Conservation (phyloP, 2,329 filamentous ascomycete genomes). For the Diatrype stigma region DNA sequence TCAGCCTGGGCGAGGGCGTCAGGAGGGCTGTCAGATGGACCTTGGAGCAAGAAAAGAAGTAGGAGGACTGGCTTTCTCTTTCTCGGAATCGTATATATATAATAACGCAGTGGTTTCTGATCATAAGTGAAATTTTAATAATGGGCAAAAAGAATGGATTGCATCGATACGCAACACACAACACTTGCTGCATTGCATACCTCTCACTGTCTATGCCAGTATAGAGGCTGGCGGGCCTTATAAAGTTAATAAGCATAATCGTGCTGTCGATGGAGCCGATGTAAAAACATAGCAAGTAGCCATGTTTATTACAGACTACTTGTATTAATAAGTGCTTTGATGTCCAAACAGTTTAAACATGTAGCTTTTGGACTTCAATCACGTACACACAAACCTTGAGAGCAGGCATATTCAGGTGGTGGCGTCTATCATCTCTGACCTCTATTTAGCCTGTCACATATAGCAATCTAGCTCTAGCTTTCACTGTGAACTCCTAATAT, state of each 20-base stretch:
- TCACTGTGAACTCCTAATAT: too few relatives aligned
- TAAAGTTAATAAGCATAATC: background rate
- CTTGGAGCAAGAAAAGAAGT: constrained; percentile 44
- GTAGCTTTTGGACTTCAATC: too few relatives aligned
- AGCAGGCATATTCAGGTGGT: too few relatives aligned
- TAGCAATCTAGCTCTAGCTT: too few relatives aligned
- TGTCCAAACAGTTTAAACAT: too few relatives aligned
- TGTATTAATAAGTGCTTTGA: background rate
- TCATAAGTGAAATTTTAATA: background rate
- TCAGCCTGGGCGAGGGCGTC: constrained; percentile 62
- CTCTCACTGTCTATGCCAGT: background rate
- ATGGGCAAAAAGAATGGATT: too few relatives aligned
- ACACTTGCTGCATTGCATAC: background rate
- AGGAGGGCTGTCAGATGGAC: constrained; percentile 51
- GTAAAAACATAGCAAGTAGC: background rate
- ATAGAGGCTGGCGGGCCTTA: background rate
- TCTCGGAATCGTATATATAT: too few relatives aligned
- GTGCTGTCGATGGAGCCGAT: background rate
- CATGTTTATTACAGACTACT: background rate
- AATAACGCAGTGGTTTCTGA: background rate
- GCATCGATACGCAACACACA: too few relatives aligned
- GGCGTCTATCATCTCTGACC: too few relatives aligned
- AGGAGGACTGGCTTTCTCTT: too few relatives aligned
- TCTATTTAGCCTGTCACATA: too few relatives aligned
- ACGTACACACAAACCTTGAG: too few relatives aligned